Evolutionary conservation across 768 basidiomycete genomes (phyloP).

Genomic region (Amylocystis lapponica): DNA sequence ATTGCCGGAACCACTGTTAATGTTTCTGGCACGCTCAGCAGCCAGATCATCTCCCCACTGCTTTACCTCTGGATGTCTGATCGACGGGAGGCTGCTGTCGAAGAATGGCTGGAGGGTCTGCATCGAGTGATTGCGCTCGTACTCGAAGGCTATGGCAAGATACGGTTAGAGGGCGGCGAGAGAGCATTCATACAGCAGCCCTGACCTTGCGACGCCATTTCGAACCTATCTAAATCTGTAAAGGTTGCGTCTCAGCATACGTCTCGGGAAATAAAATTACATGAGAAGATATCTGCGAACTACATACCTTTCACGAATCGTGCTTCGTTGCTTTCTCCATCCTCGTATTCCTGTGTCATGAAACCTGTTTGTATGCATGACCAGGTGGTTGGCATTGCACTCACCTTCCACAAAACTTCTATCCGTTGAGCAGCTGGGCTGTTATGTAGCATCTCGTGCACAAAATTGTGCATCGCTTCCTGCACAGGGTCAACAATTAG

Average conservation of each 20-base stretch:
- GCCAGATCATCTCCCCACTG: slow-evolving; percentile 60
- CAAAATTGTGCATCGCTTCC: slow-evolving; percentile 89
- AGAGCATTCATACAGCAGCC: background rate
- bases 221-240: slow-evolving; percentile 78
- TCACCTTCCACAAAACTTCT: slow-evolving; percentile 63
- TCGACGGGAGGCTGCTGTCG: slow-evolving; percentile 68
- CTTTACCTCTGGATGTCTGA: slow-evolving; percentile 68
- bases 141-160: slow-evolving; percentile 54
- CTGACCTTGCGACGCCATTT: slow-evolving; percentile 83
- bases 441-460: slow-evolving; percentile 82
- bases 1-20: no score
- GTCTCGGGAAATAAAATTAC: background rate
- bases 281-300: no score
- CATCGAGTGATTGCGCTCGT: slow-evolving; percentile 49
- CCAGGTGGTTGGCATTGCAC: background rate
- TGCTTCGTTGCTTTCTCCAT: slow-evolving; percentile 64
- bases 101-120: slow-evolving; percentile 68
- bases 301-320: slow-evolving; percentile 78
- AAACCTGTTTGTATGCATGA: background rate
- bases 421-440: slow-evolving; percentile 66
- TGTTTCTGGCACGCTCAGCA: slow-evolving; percentile 48
- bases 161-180: background rate
- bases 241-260: no score
- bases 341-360: slow-evolving; percentile 75
- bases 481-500: no score